These are phyloP conservation scores for Lachancea dasiensis DNA, from an alignment of 805 yeast genomes.

Conservation along the genomic window DNA sequence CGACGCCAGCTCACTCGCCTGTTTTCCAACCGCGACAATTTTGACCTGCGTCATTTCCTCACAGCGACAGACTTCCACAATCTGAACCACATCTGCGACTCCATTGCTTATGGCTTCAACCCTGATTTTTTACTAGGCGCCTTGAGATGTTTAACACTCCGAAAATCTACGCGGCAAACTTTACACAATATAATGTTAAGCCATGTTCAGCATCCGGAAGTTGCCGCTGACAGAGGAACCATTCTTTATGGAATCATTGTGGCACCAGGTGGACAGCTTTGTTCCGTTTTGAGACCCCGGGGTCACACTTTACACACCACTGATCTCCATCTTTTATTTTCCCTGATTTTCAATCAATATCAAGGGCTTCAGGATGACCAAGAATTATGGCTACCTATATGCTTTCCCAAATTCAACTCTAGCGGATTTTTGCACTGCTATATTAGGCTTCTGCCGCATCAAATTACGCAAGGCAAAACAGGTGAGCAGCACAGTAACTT, in stretches of 20 bases:
- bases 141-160: conserved; percentile 54
- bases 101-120: conserved; percentile 44
- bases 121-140: conserved; percentile 62
- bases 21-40: conserved; percentile 66
- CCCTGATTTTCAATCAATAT: conserved; percentile 52
- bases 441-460: conserved; percentile 49
- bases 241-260: conserved; percentile 72
- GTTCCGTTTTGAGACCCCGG: conserved; percentile 68
- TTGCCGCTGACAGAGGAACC: conserved; percentile 38
- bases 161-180: conserved; percentile 49
- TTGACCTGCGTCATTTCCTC: conserved; percentile 70
- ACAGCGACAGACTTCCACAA: conserved; percentile 71
- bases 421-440: conserved; percentile 84
- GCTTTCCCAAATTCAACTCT: conserved; percentile 84
- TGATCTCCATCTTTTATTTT: conserved; percentile 70
- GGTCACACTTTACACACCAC: conserved; percentile 74
- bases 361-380: conserved; percentile 37
- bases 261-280: conserved; percentile 54
- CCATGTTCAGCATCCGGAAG: conserved; percentile 20
- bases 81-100: conserved; percentile 55
- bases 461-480: no score
- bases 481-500: no score
- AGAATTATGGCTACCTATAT: conserved; percentile 90
- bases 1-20: conserved; percentile 66
- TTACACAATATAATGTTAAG: conserved; percentile 33